Percentiles rank a stretch among this genome's conserved stretches.
Evolutionary conservation across 2,329 filamentous ascomycete genomes (phyloP).

Genomic region (Claviceps sorghi): DNA sequence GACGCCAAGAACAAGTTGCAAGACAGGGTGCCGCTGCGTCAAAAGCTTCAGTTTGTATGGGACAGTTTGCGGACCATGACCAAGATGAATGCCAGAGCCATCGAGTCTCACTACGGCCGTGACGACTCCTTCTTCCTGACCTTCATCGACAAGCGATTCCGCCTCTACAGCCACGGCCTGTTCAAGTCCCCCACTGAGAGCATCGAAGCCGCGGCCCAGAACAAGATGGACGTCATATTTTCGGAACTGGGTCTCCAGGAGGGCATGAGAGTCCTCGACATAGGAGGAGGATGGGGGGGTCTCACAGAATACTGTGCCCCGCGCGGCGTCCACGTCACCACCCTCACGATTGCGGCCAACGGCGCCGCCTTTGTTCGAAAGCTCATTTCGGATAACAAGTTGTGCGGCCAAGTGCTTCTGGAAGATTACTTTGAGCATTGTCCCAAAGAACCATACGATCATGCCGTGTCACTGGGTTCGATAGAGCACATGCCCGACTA

Average conservation of each 20-base stretch:
- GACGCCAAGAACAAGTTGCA: neutral
- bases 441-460: neutral
- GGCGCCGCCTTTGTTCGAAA: neutral
- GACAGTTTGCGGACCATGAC: neutral
- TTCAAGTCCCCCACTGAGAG: neutral
- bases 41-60: neutral
- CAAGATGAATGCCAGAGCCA: neutral
- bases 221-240: conserved; percentile 1
- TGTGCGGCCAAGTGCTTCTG: neutral
- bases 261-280: conserved; percentile 1
- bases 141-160: neutral
- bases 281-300: conserved; percentile 2
- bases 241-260: neutral
- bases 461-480: neutral
- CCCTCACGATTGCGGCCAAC: neutral
- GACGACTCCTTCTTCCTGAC: neutral
- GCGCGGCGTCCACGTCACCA: conserved; percentile 1
- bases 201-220: neutral
- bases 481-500: conserved; percentile 3
- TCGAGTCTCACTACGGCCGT: neutral
- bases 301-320: conserved; percentile 1
- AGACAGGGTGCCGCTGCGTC: conserved; percentile 1
- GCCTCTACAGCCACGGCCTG: conserved; percentile 1
- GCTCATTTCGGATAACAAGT: neutral
- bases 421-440: conserved; percentile 2